Conservation (phyloP, 2,329 filamentous ascomycete genomes). For the Aureobasidium pullulans region DNA sequence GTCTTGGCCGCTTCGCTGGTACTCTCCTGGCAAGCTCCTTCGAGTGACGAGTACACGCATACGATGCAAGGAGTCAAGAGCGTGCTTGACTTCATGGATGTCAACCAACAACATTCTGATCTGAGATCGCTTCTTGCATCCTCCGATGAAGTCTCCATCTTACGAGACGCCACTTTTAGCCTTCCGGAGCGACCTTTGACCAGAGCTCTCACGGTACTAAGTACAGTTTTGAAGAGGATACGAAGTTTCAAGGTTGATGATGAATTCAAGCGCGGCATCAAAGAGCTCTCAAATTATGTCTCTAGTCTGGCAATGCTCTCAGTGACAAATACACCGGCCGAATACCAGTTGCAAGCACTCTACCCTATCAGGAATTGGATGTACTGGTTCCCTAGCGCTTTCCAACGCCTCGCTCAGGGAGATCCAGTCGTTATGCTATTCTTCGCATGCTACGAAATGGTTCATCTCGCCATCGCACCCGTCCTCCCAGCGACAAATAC, state of each 20-base stretch:
- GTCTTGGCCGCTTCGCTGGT: neutral
- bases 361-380: neutral
- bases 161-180: neutral
- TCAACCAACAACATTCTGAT: neutral
- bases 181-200: neutral
- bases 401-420: neutral
- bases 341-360: neutral
- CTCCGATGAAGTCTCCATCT: neutral
- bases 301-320: neutral
- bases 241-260: neutral
- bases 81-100: neutral
- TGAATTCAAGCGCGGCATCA: neutral
- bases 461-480: neutral
- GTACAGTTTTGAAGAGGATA: neutral
- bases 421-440: neutral
- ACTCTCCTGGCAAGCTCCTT: conserved; percentile 4
- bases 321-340: neutral
- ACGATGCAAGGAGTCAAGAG: conserved; percentile 2
- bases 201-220: neutral
- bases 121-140: neutral
- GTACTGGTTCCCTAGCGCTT: neutral
- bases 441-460: neutral
- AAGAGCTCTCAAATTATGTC: conserved; percentile 1
- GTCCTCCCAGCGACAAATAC: neutral
- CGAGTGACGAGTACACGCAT: neutral